These are phyloP conservation scores for Yamadazyma insecticola DNA, from an alignment of 805 yeast genomes.

Conservation along the genomic window DNA sequence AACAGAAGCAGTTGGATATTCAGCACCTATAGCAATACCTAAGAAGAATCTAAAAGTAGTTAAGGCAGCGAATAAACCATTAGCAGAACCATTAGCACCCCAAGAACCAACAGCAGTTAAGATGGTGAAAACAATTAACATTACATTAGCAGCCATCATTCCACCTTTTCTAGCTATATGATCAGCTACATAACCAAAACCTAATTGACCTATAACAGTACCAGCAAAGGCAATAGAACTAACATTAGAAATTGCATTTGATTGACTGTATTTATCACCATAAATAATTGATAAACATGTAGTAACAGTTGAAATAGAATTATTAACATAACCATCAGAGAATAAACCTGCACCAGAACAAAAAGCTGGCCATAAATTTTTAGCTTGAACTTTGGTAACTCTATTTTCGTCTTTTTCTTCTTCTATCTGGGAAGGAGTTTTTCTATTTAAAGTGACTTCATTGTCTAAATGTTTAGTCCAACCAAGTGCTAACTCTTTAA, in stretches of 20 bases:
- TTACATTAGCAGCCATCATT: slow-evolving; percentile 72
- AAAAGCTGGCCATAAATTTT: slow-evolving; percentile 55
- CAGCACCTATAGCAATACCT: slow-evolving; percentile 93
- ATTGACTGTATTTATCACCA: slow-evolving; percentile 54
- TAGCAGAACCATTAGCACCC: slow-evolving; percentile 68
- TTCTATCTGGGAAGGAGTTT: slow-evolving; percentile 18
- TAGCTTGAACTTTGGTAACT: slow-evolving; percentile 14
- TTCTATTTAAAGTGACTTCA: slow-evolving; percentile 40
- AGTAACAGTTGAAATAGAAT: slow-evolving; percentile 73
- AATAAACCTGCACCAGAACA: slow-evolving; percentile 91
- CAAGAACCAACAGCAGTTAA: slow-evolving; percentile 76
- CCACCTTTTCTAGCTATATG: slow-evolving; percentile 75
- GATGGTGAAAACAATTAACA: slow-evolving; percentile 74
- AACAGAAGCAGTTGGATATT: slow-evolving; percentile 90
- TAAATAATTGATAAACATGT: slow-evolving; percentile 66
- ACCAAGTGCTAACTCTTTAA: slow-evolving; percentile 32
- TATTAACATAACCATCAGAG: slow-evolving; percentile 90
- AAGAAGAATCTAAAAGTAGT: slow-evolving; percentile 82
- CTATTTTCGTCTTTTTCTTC: slow-evolving; percentile 13
- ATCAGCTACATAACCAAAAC: slow-evolving; percentile 80
- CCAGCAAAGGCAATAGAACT: slow-evolving; percentile 90
- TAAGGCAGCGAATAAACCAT: slow-evolving; percentile 78
- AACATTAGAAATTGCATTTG: slow-evolving; percentile 73
- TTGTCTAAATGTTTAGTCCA: slow-evolving; percentile 38
- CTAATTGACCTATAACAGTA: slow-evolving; percentile 79